A percentile compares a stretch with the other conserved stretches of the same genome.
These are phyloP conservation scores for Tuber indicum DNA, from an alignment of 495 filamentous ascomycete genomes.

Conservation along the genomic window DNA sequence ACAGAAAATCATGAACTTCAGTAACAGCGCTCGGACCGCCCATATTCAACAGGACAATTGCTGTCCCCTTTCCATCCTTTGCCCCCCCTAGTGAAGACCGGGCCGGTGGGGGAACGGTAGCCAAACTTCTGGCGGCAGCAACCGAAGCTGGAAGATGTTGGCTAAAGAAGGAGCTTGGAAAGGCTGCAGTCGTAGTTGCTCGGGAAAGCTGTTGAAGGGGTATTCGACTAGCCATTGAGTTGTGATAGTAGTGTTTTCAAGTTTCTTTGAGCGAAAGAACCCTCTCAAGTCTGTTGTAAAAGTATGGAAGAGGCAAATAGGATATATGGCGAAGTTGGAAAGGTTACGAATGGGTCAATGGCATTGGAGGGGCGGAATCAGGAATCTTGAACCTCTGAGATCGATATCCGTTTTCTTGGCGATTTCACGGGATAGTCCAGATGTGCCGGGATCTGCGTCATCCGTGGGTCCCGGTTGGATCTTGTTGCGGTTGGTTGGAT, in stretches of 20 bases:
- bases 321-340: background rate
- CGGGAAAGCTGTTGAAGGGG: constrained; percentile 23
- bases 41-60: constrained; percentile 99
- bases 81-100: background rate
- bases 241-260: background rate
- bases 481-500: background rate
- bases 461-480: background rate
- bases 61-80: constrained; percentile 50
- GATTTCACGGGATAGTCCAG: background rate
- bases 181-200: background rate
- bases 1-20: constrained; percentile 89
- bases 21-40: constrained; percentile 83
- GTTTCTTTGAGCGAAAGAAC: background rate
- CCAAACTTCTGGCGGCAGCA: constrained; percentile 18
- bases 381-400: background rate
- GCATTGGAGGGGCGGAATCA: background rate
- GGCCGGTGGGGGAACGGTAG: constrained; percentile 18
- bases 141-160: constrained; percentile 13
- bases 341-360: background rate
- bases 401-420: background rate
- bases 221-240: constrained; percentile 25
- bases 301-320: background rate
- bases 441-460: background rate
- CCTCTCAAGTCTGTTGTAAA: background rate
- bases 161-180: constrained; percentile 31